Evolutionary conservation across 73 alveolate species (phyloP).

Genomic region (Paramecium caudatum): DNA sequence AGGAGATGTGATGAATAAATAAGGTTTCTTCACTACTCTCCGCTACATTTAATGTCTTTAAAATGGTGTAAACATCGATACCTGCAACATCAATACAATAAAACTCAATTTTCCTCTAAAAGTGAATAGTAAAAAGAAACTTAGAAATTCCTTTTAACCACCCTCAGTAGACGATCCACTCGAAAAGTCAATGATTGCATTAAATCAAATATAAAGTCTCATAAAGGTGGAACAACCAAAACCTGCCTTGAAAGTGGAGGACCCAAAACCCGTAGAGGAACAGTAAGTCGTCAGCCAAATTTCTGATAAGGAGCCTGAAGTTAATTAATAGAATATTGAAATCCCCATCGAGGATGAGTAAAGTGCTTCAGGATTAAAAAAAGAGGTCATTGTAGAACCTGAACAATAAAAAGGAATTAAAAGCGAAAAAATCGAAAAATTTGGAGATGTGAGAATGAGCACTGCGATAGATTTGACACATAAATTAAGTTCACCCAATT

Average conservation of each 20-base stretch:
- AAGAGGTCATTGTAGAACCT: too few species aligned
- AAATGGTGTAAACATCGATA: background rate
- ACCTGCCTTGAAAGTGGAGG: background rate
- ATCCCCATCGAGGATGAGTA: too few species aligned
- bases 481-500: too few species aligned
- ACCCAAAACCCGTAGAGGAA: background rate
- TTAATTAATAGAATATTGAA: too few species aligned
- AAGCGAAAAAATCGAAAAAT: too few species aligned
- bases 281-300: too few species aligned
- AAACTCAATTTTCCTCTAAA: background rate
- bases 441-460: too few species aligned
- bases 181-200: background rate
- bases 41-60: constrained; percentile 15
- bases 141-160: constrained; percentile 13
- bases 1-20: background rate
- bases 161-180: background rate
- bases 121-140: background rate
- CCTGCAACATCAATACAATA: background rate
- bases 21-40: constrained; percentile 32
- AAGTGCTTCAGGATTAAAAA: too few species aligned
- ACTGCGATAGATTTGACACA: too few species aligned
- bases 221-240: background rate
- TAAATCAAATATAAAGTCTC: background rate
- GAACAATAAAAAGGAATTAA: too few species aligned
- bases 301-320: too few species aligned